Conservation (phyloP, 2,329 filamentous ascomycete species). For the Alternaria conjuncta region DNA sequence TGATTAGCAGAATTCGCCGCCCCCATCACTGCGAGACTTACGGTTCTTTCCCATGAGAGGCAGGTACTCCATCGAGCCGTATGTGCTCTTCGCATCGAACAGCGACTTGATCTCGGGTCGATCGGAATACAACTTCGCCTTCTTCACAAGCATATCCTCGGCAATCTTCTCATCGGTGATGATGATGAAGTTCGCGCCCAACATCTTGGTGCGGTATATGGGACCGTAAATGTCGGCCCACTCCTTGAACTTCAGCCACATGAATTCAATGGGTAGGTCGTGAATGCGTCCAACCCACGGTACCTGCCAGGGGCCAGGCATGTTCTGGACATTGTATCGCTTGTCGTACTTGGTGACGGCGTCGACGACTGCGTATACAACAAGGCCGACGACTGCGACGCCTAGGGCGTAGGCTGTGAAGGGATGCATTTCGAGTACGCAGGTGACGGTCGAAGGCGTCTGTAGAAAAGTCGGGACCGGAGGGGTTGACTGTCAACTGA, state of each 20-base stretch:
- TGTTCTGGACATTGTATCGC: slow-evolving; percentile 43
- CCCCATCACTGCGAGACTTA: slow-evolving; percentile 38
- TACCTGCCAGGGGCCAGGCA: slow-evolving; percentile 51
- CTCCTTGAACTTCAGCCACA: slow-evolving; percentile 61
- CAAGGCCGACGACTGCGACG: slow-evolving; percentile 48
- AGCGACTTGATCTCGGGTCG: slow-evolving; percentile 58
- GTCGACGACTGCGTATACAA: slow-evolving; percentile 43
- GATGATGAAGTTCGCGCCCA: slow-evolving; percentile 55
- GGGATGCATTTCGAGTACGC: slow-evolving; percentile 46
- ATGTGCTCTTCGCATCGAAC: slow-evolving; percentile 61
- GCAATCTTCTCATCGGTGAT: slow-evolving; percentile 60
- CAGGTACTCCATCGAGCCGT: slow-evolving; percentile 63
- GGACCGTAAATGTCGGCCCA: slow-evolving; percentile 45
- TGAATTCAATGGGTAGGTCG: slow-evolving; percentile 46
- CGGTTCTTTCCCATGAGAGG: slow-evolving; percentile 64
- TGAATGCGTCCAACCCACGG: slow-evolving; percentile 47
- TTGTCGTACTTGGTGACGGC: slow-evolving; percentile 46
- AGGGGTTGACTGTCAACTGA: not conserved
- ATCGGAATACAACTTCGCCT: slow-evolving; percentile 60
- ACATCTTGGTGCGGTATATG: slow-evolving; percentile 47
- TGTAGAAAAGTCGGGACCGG: not conserved
- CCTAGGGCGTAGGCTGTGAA: slow-evolving; percentile 47
- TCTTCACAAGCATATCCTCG: slow-evolving; percentile 61
- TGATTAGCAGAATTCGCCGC: slow-evolving; percentile 12
- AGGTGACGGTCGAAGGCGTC: not conserved